Evolutionary conservation across 1,139 yeast species (phyloP).

Genomic region (Diutina ranongensis): DNA sequence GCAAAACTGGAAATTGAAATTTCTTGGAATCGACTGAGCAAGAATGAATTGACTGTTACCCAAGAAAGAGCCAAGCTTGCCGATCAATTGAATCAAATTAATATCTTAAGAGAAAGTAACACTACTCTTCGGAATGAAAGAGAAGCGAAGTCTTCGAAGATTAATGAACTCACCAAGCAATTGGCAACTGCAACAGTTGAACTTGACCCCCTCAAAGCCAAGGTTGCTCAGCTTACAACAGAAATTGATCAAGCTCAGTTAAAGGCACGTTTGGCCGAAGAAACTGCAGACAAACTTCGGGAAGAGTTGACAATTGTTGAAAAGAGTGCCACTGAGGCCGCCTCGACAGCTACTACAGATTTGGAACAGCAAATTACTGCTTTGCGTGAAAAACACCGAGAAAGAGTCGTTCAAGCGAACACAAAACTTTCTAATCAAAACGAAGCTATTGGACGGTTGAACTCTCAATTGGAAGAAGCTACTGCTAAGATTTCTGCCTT

Average conservation of each 20-base stretch:
- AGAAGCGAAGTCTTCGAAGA: conserved; percentile 15
- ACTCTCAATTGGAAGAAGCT: background rate
- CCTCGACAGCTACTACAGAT: background rate
- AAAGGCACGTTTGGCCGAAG: background rate
- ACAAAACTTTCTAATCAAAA: background rate
- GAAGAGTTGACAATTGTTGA: background rate
- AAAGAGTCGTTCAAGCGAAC: conserved; percentile 1
- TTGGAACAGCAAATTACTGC: background rate
- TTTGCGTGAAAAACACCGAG: background rate
- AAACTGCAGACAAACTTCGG: background rate
- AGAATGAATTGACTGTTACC: background rate
- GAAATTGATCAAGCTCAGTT: background rate
- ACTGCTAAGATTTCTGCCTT: background rate
- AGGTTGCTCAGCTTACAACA: background rate
- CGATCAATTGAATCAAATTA: conserved; percentile 57
- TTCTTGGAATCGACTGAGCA: background rate
- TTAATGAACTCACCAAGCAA: conserved; percentile 21
- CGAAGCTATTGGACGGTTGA: background rate
- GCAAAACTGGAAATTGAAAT: background rate
- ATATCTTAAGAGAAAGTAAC: conserved; percentile 65
- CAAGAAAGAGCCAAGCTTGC: conserved; percentile 31
- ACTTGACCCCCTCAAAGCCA: background rate
- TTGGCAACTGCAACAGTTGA: conserved; percentile 9
- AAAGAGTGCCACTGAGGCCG: too few relatives aligned
- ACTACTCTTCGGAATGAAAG: conserved; percentile 50